These are phyloP conservation scores for Cyclostephanos invisitatus DNA, from an alignment of 108 stramenopile species.

Conservation along the genomic window DNA sequence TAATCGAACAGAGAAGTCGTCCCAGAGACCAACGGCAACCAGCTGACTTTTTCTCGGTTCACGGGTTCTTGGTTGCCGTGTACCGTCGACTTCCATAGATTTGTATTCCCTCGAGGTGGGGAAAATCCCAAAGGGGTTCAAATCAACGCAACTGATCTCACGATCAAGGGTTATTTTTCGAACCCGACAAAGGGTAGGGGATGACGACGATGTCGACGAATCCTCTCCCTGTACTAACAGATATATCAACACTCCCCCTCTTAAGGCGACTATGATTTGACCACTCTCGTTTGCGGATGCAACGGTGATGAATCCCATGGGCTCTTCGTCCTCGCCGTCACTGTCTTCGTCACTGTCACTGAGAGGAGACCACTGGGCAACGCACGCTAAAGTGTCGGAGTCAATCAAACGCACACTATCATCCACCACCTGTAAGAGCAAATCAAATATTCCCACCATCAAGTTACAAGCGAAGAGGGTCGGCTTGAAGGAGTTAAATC, in stretches of 20 bases:
- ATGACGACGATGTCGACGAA: conserved; percentile 1
- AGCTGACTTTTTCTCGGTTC: conserved; percentile 24
- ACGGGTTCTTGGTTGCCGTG: neutral
- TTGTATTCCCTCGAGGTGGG: conserved; percentile 10
- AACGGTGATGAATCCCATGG: conserved; percentile 74
- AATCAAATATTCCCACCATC: conserved; percentile 20
- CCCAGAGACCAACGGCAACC: conserved; percentile 90
- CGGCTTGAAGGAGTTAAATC: conserved; percentile 60
- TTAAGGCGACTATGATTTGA: conserved; percentile 78
- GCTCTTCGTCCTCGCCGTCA: conserved; percentile 54
- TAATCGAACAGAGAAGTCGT: conserved; percentile 89
- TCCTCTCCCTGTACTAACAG: conserved; percentile 51
- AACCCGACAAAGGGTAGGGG: conserved; percentile 34
- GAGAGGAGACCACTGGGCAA: conserved; percentile 57
- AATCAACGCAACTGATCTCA: conserved; percentile 93
- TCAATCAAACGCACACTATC: conserved; percentile 67
- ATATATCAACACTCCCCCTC: conserved; percentile 78
- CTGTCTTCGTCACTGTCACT: conserved; percentile 28
- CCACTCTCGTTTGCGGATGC: conserved; percentile 90
- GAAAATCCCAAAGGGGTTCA: conserved; percentile 73
- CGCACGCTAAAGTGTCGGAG: conserved; percentile 42
- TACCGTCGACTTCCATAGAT: conserved; percentile 59
- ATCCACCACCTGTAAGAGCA: conserved; percentile 88
- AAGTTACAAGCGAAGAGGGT: conserved; percentile 80
- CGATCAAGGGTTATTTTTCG: conserved; percentile 69